These are phyloP conservation scores for Huntiella decipiens DNA, from an alignment of 2,329 filamentous ascomycete species.

Conservation along the genomic window DNA sequence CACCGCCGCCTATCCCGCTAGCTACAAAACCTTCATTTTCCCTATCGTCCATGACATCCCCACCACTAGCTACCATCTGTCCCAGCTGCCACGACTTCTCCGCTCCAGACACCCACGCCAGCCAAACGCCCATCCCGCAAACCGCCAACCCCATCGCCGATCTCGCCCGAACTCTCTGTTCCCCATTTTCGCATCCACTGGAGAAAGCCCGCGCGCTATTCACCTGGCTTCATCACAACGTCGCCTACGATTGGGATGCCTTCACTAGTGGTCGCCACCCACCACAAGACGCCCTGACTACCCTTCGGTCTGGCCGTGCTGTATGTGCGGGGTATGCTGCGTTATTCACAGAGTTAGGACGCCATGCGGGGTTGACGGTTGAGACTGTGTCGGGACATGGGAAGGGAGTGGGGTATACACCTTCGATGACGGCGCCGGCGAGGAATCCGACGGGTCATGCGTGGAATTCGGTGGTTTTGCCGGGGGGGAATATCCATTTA, in stretches of 20 bases:
- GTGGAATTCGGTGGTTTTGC: slow-evolving; percentile 84
- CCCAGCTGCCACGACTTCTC: slow-evolving; percentile 79
- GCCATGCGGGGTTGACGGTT: slow-evolving; percentile 60
- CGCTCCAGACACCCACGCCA: slow-evolving; percentile 56
- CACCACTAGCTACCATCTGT: slow-evolving; percentile 27
- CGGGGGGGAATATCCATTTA: slow-evolving; percentile 76
- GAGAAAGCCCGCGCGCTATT: slow-evolving; percentile 90
- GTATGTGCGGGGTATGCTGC: slow-evolving; percentile 87
- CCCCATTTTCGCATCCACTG: slow-evolving; percentile 59
- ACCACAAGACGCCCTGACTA: slow-evolving; percentile 49
- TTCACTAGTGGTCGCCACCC: slow-evolving; percentile 59
- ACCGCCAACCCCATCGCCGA: slow-evolving; percentile 45
- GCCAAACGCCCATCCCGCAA: slow-evolving; percentile 55
- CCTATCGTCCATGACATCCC: slow-evolving; percentile 21
- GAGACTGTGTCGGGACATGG: slow-evolving; percentile 60
- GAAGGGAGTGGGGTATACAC: slow-evolving; percentile 61
- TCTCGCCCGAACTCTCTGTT: slow-evolving; percentile 60
- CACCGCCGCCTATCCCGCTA: slow-evolving; percentile 33
- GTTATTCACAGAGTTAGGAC: slow-evolving; percentile 60
- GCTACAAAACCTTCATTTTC: slow-evolving; percentile 26
- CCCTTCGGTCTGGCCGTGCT: slow-evolving; percentile 57
- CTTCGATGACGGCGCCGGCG: slow-evolving; percentile 44
- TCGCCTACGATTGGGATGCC: slow-evolving; percentile 60
- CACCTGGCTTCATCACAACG: slow-evolving; percentile 88
- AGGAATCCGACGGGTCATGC: slow-evolving; percentile 51